These are phyloP conservation scores for Pseudogymnoascus verrucosus DNA, from an alignment of 2,329 filamentous ascomycete species.

Conservation along the genomic window DNA sequence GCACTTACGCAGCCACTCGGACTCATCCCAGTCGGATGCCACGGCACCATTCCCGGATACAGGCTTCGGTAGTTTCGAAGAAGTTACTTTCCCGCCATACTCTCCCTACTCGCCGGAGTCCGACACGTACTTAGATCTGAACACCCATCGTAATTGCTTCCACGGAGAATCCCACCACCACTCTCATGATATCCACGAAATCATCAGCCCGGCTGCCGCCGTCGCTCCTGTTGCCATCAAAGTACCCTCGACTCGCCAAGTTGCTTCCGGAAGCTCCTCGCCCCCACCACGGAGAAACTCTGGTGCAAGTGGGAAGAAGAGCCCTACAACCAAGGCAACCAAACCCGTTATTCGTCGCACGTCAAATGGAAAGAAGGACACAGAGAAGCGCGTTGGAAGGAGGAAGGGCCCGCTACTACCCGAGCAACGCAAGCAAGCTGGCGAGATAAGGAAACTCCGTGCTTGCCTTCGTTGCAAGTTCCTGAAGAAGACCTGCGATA, in stretches of 20 bases:
- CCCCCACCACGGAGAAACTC: constrained; percentile 60
- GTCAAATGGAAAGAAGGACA: constrained; percentile 70
- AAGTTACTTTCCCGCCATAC: constrained; percentile 57
- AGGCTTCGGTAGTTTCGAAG: constrained; percentile 73
- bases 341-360: constrained; percentile 73
- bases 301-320: constrained; percentile 58
- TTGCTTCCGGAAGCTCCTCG: constrained; percentile 53
- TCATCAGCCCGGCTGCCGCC: constrained; percentile 59
- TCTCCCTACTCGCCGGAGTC: constrained; percentile 79
- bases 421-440: constrained; percentile 92
- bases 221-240: constrained; percentile 65
- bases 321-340: constrained; percentile 58
- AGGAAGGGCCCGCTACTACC: constrained; percentile 83
- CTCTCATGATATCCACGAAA: constrained; percentile 39
- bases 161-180: constrained; percentile 46
- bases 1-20: constrained; percentile 78
- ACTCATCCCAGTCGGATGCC: constrained; percentile 71
- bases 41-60: constrained; percentile 45
- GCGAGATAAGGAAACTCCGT: constrained; percentile 90
- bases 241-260: constrained; percentile 49
- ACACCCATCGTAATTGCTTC: constrained; percentile 51
- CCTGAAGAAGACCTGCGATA: constrained; percentile 98
- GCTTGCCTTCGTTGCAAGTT: constrained; percentile 96
- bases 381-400: constrained; percentile 88
- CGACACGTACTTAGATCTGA: constrained; percentile 60